Evolutionary conservation across 306 rosid genomes (phyloP).

Genomic region (Cucurbita argyrosperma): DNA sequence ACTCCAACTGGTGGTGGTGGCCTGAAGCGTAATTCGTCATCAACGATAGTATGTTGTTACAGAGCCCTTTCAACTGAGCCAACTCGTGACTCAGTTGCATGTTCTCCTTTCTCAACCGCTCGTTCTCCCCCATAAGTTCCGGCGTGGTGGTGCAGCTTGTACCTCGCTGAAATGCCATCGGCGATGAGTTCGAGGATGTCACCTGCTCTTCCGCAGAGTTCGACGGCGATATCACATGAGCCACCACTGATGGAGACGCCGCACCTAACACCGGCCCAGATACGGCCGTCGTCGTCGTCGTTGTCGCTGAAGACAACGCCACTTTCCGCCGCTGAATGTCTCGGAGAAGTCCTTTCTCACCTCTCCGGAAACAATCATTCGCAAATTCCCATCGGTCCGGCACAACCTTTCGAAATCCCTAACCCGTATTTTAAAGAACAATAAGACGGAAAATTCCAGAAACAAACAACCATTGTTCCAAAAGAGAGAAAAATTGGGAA

Average conservation of each 20-base stretch:
- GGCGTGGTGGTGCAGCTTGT: constrained; percentile 56
- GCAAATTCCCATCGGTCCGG: constrained; percentile 99
- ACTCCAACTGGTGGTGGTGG: constrained; percentile 28
- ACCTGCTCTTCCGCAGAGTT: constrained; percentile 90
- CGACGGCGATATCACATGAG: constrained; percentile 35
- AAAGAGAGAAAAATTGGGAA: not conserved
- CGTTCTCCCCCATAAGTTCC: constrained; percentile 72
- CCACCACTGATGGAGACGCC: not conserved
- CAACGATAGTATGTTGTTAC: constrained; percentile 51
- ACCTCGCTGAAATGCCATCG: constrained; percentile 26
- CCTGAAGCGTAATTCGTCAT: constrained; percentile 65
- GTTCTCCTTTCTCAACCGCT: constrained; percentile 71
- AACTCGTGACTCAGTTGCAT: constrained; percentile 60
- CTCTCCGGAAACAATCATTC: constrained; percentile 60
- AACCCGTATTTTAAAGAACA: not conserved
- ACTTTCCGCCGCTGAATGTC: constrained; percentile 82
- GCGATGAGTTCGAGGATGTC: constrained; percentile 72
- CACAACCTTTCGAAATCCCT: constrained; percentile 95
- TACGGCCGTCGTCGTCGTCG: not conserved
- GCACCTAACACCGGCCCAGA: not conserved
- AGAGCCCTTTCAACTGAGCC: constrained; percentile 57
- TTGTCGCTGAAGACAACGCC: constrained; percentile 4
- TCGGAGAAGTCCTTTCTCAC: constrained; percentile 62
- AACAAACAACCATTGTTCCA: not conserved
- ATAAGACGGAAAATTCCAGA: not conserved